phyloP scores from a whole-genome alignment of 805 yeast genomes.

The Lipomyces orientalis region DNA sequence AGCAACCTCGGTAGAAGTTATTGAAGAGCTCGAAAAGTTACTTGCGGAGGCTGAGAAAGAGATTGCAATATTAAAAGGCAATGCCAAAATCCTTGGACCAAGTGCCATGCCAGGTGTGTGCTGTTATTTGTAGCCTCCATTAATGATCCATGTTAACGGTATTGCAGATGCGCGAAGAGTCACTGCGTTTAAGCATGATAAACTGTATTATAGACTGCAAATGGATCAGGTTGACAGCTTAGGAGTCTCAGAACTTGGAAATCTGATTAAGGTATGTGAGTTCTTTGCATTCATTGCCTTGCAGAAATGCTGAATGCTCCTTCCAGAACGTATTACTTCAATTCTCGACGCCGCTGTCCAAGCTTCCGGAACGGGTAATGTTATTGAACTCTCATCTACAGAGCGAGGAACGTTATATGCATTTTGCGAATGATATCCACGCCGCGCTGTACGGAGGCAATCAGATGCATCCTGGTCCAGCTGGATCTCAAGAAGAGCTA shows the following conservation, averaged over 20 bases:
- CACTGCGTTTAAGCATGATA: slow-evolving; percentile 4
- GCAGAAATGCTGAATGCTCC: not conserved
- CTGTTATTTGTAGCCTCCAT: not conserved
- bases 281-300: not conserved
- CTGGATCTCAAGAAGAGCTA: slow-evolving; percentile 24
- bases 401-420: slow-evolving; percentile 35
- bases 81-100: slow-evolving; percentile 29
- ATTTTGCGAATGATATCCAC: slow-evolving; percentile 38
- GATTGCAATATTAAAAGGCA: slow-evolving; percentile 20
- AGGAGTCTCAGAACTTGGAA: slow-evolving; percentile 35
- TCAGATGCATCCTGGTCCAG: slow-evolving; percentile 26
- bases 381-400: slow-evolving; percentile 21
- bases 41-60: slow-evolving; percentile 21
- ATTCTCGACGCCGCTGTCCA: slow-evolving; percentile 59
- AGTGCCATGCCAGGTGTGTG: slow-evolving; percentile 31
- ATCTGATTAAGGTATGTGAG: slow-evolving; percentile 30
- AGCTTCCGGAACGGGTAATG: slow-evolving; percentile 31
- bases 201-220: slow-evolving; percentile 28
- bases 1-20: slow-evolving; percentile 6
- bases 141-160: not conserved
- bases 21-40: slow-evolving; percentile 25
- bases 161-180: slow-evolving; percentile 16
- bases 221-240: slow-evolving; percentile 35
- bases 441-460: slow-evolving; percentile 24
- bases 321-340: slow-evolving; percentile 41